Percentiles rank a stretch among this genome's conserved stretches.
These are phyloP conservation scores for Trametes hirsuta DNA, from an alignment of 1,284 basidiomycete genomes.

Conservation along the genomic window DNA sequence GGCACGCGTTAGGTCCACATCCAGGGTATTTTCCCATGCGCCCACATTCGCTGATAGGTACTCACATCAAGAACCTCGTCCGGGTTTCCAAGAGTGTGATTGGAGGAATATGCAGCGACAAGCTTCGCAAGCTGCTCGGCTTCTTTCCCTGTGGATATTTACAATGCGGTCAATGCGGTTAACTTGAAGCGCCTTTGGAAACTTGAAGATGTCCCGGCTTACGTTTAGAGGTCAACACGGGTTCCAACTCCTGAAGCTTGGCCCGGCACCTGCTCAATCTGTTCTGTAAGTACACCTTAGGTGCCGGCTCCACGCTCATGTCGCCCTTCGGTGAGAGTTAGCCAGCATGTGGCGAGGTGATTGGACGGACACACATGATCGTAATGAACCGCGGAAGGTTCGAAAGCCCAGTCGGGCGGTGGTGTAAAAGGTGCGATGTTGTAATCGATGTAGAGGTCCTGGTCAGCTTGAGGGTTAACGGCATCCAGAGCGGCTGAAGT, in stretches of 20 bases:
- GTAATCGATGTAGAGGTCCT: constrained; percentile 70
- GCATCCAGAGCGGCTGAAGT: constrained; percentile 51
- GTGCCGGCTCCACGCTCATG: constrained; percentile 64
- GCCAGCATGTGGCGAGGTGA: neutral
- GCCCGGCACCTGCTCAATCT: constrained; percentile 61
- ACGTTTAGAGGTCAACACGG: constrained; percentile 66
- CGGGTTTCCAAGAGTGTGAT: constrained; percentile 58
- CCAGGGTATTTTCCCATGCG: constrained; percentile 16
- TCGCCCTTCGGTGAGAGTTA: constrained; percentile 46
- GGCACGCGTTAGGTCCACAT: neutral
- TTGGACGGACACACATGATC: constrained; percentile 61
- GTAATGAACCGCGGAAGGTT: constrained; percentile 75
- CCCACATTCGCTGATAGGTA: constrained; percentile 14
- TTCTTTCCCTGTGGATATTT: constrained; percentile 53
- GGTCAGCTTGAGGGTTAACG: constrained; percentile 62
- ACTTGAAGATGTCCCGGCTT: constrained; percentile 26
- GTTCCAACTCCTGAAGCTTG: constrained; percentile 62
- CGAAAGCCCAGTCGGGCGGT: constrained; percentile 72
- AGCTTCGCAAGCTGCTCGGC: constrained; percentile 54
- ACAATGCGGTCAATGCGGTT: neutral
- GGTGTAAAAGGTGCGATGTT: constrained; percentile 67
- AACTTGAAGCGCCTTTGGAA: neutral
- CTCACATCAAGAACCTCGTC: constrained; percentile 64
- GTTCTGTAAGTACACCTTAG: constrained; percentile 80
- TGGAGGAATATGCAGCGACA: constrained; percentile 53